phyloP scores from a whole-genome alignment of 148 eudicot species.

The Agrostemma githago region DNA sequence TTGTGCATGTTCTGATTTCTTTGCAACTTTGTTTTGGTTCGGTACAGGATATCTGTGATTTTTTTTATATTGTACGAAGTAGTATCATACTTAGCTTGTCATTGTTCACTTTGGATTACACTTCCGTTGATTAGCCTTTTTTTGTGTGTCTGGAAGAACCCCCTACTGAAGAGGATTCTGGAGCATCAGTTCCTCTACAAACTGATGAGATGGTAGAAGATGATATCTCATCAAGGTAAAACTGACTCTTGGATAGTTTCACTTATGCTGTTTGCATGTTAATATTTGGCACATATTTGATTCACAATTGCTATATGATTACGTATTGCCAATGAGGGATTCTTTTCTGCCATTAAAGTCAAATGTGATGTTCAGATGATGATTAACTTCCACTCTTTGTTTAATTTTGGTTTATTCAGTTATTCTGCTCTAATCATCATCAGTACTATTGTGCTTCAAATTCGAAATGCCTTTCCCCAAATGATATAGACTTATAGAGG shows the following conservation, averaged over 20 bases:
- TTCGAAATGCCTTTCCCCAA: not conserved
- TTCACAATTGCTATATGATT: conserved; percentile 9
- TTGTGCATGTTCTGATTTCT: not conserved
- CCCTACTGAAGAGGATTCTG: conserved; percentile 65
- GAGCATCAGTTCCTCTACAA: conserved; percentile 47
- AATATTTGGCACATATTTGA: not conserved
- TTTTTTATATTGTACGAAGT: not conserved
- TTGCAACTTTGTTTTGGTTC: not conserved
- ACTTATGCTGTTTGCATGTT: not conserved
- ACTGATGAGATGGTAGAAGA: conserved; percentile 66
- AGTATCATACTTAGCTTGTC: not conserved
- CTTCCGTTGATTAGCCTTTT: not conserved
- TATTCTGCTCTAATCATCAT: not conserved
- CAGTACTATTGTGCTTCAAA: not conserved
- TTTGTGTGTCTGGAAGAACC: conserved; percentile 33
- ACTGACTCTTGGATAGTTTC: not conserved
- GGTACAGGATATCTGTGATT: not conserved
- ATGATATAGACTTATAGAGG: not conserved
- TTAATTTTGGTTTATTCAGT: not conserved
- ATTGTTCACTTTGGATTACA: not conserved
- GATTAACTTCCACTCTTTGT: not conserved
- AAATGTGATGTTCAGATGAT: not conserved
- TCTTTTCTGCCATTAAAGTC: not conserved
- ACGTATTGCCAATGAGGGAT: not conserved
- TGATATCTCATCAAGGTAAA: conserved; percentile 88